Percentiles rank a stretch among this genome's conserved stretches.
These are phyloP conservation scores for Gloeostereum incarnatum DNA, from an alignment of 768 basidiomycete species.

Conservation along the genomic window DNA sequence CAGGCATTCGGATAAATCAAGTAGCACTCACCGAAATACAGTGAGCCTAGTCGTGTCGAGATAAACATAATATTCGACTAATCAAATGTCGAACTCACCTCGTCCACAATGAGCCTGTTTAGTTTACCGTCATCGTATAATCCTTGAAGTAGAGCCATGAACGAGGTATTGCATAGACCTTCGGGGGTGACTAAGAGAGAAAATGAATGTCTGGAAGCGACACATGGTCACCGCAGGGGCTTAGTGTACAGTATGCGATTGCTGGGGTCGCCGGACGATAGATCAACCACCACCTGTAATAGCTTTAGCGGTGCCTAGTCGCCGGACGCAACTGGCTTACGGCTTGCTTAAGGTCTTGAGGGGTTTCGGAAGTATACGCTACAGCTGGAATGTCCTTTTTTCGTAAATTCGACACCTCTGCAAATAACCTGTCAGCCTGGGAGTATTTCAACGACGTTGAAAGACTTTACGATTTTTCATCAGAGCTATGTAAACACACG, in stretches of 20 bases:
- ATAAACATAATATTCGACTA: conserved; percentile 2
- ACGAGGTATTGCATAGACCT: conserved; percentile 46
- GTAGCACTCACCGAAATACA: conserved; percentile 61
- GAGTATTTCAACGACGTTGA: not conserved
- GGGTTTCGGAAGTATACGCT: conserved; percentile 61
- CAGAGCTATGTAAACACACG: conserved; percentile 37
- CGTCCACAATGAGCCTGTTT: conserved; percentile 73
- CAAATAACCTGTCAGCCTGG: not conserved
- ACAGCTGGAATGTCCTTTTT: conserved; percentile 45
- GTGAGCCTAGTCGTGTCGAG: conserved; percentile 44
- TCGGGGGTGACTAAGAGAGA: conserved; percentile 62
- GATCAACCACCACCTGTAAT: conserved; percentile 49
- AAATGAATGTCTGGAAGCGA: not conserved
- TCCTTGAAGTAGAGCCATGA: conserved; percentile 37
- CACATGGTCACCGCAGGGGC: conserved; percentile 9
- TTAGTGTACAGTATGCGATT: conserved; percentile 66
- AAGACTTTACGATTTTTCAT: conserved; percentile 64
- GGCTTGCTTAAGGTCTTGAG: conserved; percentile 38
- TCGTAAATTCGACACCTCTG: conserved; percentile 59
- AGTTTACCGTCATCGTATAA: conserved; percentile 49
- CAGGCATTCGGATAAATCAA: not conserved
- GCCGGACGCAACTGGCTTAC: conserved; percentile 21
- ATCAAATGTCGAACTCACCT: conserved; percentile 31
- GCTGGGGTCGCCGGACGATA: conserved; percentile 47
- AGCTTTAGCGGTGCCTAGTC: not conserved